Percentiles rank a stretch among this genome's conserved stretches.
These are phyloP conservation scores for Fusarium sp. DNA, from an alignment of 2,329 filamentous ascomycete genomes.

Conservation along the genomic window DNA sequence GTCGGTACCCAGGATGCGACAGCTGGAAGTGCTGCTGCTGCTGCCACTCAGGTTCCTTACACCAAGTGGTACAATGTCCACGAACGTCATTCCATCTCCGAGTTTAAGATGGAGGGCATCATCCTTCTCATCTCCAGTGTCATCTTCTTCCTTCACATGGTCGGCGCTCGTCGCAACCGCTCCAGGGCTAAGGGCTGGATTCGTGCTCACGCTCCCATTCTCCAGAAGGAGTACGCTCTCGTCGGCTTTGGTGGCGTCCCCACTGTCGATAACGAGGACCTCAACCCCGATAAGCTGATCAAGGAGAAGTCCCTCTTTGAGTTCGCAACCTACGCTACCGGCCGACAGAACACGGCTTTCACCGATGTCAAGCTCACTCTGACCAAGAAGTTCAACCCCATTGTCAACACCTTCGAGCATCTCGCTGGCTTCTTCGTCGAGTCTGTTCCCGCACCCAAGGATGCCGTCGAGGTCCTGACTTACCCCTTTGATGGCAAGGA, in stretches of 20 bases:
- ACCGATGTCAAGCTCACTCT: slow-evolving; percentile 86
- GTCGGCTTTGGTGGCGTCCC: slow-evolving; percentile 80
- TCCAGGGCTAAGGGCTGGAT: slow-evolving; percentile 85
- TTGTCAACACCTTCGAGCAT: slow-evolving; percentile 70
- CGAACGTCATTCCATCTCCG: slow-evolving; percentile 84
- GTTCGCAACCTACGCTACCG: slow-evolving; percentile 88
- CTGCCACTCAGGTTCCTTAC: slow-evolving; percentile 69
- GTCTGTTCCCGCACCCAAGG: slow-evolving; percentile 73
- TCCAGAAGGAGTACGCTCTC: slow-evolving; percentile 85
- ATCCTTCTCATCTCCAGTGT: slow-evolving; percentile 81
- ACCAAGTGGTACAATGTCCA: slow-evolving; percentile 98
- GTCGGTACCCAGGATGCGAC: slow-evolving; percentile 61
- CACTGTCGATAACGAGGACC: slow-evolving; percentile 56
- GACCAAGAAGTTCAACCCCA: slow-evolving; percentile 88
- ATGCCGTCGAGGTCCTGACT: slow-evolving; percentile 79
- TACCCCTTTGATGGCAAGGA: slow-evolving; percentile 96
- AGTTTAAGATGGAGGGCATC: slow-evolving; percentile 89
- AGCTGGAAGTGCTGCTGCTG: slow-evolving; percentile 60
- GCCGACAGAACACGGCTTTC: slow-evolving; percentile 92
- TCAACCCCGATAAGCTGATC: slow-evolving; percentile 64
- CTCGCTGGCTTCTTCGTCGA: slow-evolving; percentile 83
- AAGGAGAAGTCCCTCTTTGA: slow-evolving; percentile 91
- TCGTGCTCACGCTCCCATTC: slow-evolving; percentile 74
- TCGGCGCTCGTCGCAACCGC: slow-evolving; percentile 84
- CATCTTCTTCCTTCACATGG: slow-evolving; percentile 81